Evolutionary conservation across 2,329 filamentous ascomycete species (phyloP).

Genomic region (Sclerotinia borealis): DNA sequence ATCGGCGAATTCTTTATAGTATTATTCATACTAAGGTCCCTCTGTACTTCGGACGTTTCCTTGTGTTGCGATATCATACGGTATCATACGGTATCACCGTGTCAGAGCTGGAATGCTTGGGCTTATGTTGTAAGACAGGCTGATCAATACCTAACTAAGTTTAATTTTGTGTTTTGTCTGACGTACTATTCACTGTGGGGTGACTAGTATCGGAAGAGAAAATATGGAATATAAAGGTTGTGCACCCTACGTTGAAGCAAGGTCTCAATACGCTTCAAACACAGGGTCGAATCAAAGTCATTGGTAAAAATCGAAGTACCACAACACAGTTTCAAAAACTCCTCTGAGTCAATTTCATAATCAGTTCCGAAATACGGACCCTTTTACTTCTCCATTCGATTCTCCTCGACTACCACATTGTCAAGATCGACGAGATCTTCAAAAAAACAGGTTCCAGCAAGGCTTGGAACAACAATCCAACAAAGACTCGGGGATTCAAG

Average conservation of each 20-base stretch:
- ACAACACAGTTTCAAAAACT: constrained; percentile 9
- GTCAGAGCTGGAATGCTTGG: constrained; percentile 3
- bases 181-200: background rate
- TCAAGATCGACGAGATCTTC: background rate
- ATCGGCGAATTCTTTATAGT: constrained; percentile 10
- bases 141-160: background rate
- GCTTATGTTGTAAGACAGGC: constrained; percentile 7
- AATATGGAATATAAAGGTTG: constrained; percentile 12
- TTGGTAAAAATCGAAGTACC: background rate
- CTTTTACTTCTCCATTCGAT: background rate
- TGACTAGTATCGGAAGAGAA: background rate
- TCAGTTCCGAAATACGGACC: constrained; percentile 3
- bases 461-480: background rate
- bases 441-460: background rate
- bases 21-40: background rate
- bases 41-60: background rate
- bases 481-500: background rate
- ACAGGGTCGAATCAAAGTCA: constrained; percentile 6
- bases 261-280: background rate
- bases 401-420: background rate
- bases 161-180: background rate
- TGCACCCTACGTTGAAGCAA: constrained; percentile 8
- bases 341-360: constrained; percentile 2
- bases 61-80: constrained; percentile 5
- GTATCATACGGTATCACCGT: constrained; percentile 2